A percentile compares a stretch with the other conserved stretches of the same genome.
phyloP scores from a whole-genome alignment of 192 early-diverging fungal genomes.

The Coemansia sp. region DNA sequence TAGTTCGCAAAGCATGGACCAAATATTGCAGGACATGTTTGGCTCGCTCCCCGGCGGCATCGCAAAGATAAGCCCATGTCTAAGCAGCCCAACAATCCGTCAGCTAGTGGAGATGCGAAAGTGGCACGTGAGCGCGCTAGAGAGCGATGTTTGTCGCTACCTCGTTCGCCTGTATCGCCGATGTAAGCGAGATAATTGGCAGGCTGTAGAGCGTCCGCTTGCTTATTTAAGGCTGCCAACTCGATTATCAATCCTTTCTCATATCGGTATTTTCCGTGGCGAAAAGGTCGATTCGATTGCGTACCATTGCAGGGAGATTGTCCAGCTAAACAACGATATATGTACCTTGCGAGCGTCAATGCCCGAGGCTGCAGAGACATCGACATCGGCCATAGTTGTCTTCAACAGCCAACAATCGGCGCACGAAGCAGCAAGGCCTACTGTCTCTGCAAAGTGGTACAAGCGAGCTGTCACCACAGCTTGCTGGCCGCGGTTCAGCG shows the following conservation, averaged over 20 bases:
- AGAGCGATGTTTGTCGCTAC: slow-evolving; percentile 8
- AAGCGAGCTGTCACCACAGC: neutral
- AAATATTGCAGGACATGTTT: neutral
- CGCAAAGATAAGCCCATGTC: neutral
- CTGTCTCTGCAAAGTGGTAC: neutral
- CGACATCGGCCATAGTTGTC: slow-evolving; percentile 7
- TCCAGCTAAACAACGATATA: slow-evolving; percentile 9
- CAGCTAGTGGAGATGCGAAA: neutral
- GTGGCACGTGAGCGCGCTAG: slow-evolving; percentile 2
- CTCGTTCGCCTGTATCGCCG: neutral
- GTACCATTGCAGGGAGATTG: slow-evolving; percentile 13
- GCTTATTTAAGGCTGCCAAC: neutral
- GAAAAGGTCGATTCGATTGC: neutral
- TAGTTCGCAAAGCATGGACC: neutral
- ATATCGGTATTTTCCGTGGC: neutral
- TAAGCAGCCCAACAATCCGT: neutral
- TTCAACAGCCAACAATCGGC: slow-evolving; percentile 15
- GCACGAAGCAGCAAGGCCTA: slow-evolving; percentile 1
- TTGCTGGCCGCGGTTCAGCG: slow-evolving; percentile 12
- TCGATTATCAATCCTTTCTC: neutral
- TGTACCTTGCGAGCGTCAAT: slow-evolving; percentile 1
- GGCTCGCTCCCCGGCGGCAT: neutral
- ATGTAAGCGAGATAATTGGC: neutral
- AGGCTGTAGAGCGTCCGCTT: neutral
- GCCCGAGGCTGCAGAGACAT: neutral